Conservation (phyloP, 306 rosid genomes). For the Psophocarpus tetragonolobus region DNA sequence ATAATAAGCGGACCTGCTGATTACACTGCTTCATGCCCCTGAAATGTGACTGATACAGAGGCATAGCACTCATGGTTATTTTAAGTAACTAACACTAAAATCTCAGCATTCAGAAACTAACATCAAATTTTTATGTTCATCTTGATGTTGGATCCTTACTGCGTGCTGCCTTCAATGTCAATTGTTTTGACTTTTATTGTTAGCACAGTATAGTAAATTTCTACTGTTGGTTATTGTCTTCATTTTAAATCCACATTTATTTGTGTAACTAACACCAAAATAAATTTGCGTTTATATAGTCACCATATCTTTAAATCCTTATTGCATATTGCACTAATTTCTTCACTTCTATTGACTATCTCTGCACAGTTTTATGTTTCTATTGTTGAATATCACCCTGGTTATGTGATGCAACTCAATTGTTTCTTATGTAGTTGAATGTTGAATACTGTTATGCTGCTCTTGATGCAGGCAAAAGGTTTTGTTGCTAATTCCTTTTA, state of each 20-base stretch:
- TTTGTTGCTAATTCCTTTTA: constrained; percentile 91
- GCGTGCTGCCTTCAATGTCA: neutral
- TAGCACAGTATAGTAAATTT: neutral
- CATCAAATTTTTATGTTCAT: constrained; percentile 4
- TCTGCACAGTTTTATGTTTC: neutral
- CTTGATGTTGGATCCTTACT: neutral
- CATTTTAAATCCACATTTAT: neutral
- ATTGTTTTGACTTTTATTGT: constrained; percentile 29
- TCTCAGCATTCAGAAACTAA: neutral
- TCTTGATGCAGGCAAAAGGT: constrained; percentile 85
- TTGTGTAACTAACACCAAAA: constrained; percentile 3
- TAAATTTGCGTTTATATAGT: constrained; percentile 11
- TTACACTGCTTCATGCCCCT: neutral
- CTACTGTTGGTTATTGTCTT: constrained; percentile 2
- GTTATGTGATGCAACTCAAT: neutral
- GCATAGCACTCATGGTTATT: neutral
- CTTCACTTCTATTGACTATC: constrained; percentile 21
- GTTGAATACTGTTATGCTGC: constrained; percentile 32
- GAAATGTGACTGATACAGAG: neutral
- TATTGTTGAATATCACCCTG: neutral
- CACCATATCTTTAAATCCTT: neutral
- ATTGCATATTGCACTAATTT: constrained; percentile 2
- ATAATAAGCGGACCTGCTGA: neutral
- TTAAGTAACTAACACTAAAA: neutral
- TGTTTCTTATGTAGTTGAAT: constrained; percentile 28